Percentiles rank a stretch among this genome's conserved stretches.
These are phyloP conservation scores for Fusarium humuli DNA, from an alignment of 2,329 filamentous ascomycete genomes.

Conservation along the genomic window DNA sequence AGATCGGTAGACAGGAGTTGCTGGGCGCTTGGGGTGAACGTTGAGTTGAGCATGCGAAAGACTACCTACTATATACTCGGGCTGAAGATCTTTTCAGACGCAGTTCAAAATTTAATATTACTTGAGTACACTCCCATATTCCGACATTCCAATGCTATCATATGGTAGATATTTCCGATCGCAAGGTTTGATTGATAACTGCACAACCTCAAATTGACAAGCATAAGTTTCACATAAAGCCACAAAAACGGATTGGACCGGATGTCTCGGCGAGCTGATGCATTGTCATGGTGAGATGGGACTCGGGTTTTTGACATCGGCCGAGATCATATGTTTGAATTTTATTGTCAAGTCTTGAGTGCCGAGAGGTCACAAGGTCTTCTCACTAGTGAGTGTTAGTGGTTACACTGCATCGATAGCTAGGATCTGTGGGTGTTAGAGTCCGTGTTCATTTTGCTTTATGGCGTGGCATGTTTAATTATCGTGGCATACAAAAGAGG, in stretches of 20 bases:
- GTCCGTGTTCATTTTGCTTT: neutral
- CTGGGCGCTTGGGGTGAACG: neutral
- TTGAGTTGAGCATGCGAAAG: neutral
- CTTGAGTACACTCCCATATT: neutral
- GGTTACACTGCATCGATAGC: neutral
- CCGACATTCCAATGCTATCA: neutral
- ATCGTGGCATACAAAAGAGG: neutral
- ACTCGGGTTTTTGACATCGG: constrained; percentile 13
- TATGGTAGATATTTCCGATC: neutral
- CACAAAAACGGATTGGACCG: neutral
- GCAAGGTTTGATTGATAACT: neutral
- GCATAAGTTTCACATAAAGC: neutral
- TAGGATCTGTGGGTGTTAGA: constrained; percentile 1
- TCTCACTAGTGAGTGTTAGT: neutral
- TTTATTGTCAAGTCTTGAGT: constrained; percentile 11
- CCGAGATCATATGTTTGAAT: constrained; percentile 6
- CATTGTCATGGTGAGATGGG: neutral
- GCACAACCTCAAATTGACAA: neutral
- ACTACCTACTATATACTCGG: neutral
- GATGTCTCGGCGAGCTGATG: constrained; percentile 15
- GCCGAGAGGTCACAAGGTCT: constrained; percentile 2
- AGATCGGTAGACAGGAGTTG: neutral
- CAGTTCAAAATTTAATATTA: neutral
- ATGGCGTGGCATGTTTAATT: neutral
- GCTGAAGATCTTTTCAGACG: neutral